Evolutionary conservation across 1,139 yeast genomes (phyloP), one percentile per base, ranked within the genome.

Genomic region (Pichia cactophila): DNA sequence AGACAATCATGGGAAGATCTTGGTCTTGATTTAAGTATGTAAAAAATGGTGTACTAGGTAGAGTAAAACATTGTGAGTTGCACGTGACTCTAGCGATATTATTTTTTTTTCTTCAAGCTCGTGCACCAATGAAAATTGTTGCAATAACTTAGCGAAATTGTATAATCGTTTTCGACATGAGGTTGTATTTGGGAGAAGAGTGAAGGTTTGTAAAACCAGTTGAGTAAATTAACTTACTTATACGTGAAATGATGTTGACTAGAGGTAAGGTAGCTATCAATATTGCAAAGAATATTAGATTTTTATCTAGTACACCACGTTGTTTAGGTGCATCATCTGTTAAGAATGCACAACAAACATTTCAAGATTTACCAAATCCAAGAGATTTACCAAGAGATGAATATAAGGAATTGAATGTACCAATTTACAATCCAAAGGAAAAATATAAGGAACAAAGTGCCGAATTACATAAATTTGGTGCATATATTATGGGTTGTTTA

Each of bases 401-500:
- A 12, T 39, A 48, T 14, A 67, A 65, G 5, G 75, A 70, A 41
- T 57, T 77, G 42, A 69, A 73, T 51, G 86, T 74, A 29, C 87
- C 86, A 37, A 71, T 85, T 54, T 80, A 78, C 52, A 85, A 87
- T 69, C 95, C 95, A 45, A 82, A 89, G 52, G 95, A 86, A 59
- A 76, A 80, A 64, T 86, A 81, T 69, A 73, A 72, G 61, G 86
- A 77, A 57, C 83, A 80, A 56, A 69, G 71, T 54, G 94, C 83
- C 66, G 88, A 83, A 60, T 75, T 87, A 58, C 95, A 86, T 72
- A 81, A 82, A 68, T 87, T 85, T 66, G 96, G 96, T 33, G 78
- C 80, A 55, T 87, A 87, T 65, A 68, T 87, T 58, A 83, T 84
- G 77, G 77, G 87, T 20, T 80, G 87, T 56, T 64, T 87, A 69